Evolutionary conservation across 2,329 filamentous ascomycete species (phyloP), one percentile per base, ranked within the genome.

Genomic region (Chaetomiaceae sp.): DNA sequence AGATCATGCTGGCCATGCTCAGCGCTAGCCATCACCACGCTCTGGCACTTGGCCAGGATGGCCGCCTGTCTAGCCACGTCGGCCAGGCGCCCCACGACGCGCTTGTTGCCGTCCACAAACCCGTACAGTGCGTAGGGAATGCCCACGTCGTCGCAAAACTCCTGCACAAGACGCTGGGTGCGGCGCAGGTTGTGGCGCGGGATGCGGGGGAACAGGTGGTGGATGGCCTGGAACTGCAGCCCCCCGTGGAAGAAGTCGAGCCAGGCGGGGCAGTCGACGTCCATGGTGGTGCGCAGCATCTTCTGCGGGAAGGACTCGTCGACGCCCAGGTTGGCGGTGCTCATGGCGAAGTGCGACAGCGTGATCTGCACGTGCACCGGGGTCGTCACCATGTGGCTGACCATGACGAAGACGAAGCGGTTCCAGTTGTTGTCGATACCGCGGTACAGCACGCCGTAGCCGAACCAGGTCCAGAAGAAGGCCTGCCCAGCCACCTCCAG

Each of bases 261-360:
- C 88, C 89, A 95, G 11, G 76, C 73, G 1, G 88, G 87, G 60
- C 88, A 95, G 62, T 93, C 88, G 18, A 95, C 82, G 54, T 95
- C 88, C 88, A 95, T 95, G 11, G 89, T 95, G 1, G 89, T 95
- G 56, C 90, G 83, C 37, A 95, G 74, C 84, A 94, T 93, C 64
- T 84, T 86, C 66, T 95, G 88, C 1, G 89, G 81, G 64, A 95
- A 95, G 0, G 86, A 93, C 63, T 95, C 89, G 42, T 83, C 74
- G 1, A 85, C 81, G 0, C 90, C 90, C 11, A 95, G 73, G 58
- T 95, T 88, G 10, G 86, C 78, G 0, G 89, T 95, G 57, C 86
- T 91, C 89, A 95, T 95, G 55, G 87, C 87, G 65, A 94, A 95
- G 66, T 95, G 89, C 2, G 86, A 93, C 15, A 95, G 76, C 0